phyloP scores from a whole-genome alignment of 768 basidiomycete genomes.

The Ramaria sp. region DNA sequence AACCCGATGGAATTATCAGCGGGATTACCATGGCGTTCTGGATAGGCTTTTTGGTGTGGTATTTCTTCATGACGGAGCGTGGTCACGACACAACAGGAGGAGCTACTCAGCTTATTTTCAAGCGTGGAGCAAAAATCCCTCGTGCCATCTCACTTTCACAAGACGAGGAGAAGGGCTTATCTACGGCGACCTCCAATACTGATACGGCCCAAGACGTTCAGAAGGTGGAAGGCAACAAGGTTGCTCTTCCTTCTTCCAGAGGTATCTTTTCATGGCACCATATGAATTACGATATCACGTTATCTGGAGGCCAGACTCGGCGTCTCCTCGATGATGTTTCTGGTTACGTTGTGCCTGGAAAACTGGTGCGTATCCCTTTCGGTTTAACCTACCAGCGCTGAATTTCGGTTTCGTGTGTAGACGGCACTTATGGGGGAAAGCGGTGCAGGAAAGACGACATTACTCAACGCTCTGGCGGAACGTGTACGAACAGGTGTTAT shows the following conservation, averaged over 20 bases:
- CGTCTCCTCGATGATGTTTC: slow-evolving; percentile 60
- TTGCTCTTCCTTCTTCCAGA: slow-evolving; percentile 16
- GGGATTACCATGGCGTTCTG: slow-evolving; percentile 64
- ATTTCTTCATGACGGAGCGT: slow-evolving; percentile 50
- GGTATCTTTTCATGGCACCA: slow-evolving; percentile 73
- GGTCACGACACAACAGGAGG: slow-evolving; percentile 25
- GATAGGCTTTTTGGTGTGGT: slow-evolving; percentile 40
- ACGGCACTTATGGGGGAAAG: slow-evolving; percentile 69
- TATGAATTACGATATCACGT: slow-evolving; percentile 53
- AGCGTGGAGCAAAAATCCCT: slow-evolving; percentile 36
- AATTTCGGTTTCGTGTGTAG: slow-evolving; percentile 16
- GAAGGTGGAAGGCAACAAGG: slow-evolving; percentile 22
- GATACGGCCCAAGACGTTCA: neutral
- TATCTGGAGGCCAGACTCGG: slow-evolving; percentile 31
- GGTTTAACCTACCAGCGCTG: slow-evolving; percentile 19
- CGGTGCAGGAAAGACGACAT: slow-evolving; percentile 61
- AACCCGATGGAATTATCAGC: neutral
- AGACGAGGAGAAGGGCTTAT: slow-evolving; percentile 20
- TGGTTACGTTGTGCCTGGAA: slow-evolving; percentile 76
- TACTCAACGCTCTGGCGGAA: slow-evolving; percentile 62
- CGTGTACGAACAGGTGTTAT: slow-evolving; percentile 63
- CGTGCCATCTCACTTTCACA: neutral
- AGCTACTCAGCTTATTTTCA: slow-evolving; percentile 48
- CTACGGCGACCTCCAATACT: neutral
- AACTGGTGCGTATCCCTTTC: slow-evolving; percentile 28